Base-by-base conservation (phyloP, 208 protist species). In the Trypanosoma avium region DNA sequence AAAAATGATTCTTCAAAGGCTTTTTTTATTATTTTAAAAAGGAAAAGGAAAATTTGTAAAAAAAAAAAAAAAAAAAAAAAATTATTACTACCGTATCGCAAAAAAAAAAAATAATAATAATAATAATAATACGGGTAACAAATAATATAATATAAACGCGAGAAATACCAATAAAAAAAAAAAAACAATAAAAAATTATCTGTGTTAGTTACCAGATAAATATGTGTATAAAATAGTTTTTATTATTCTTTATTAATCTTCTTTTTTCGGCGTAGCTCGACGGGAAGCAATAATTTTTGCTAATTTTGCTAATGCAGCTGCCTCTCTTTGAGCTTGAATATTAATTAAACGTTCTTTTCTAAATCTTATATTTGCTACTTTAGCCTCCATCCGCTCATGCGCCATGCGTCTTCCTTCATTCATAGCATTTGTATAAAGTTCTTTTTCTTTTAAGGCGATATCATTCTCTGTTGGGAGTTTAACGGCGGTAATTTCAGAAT, bases 301-400 rank as follows among this genome's bases (percentile, higher is more conserved):
- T 7, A 95, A 66, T 70, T 90, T 92, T 36, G 77, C 77, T 24
- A 95, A 63, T 4, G 90, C 90, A 0, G 74, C 73, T 0, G 82
- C 58, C 47, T 95, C 90, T 10, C 84, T 71, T 17, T 84, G 58
- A 17, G 80, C 80, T 57, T 86, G 73, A 4, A 75, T 68, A 19
- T 47, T 46, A 21, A 93, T 71, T 9, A 81, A 45, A 40, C 75
- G 61, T 68, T 95, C 79, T 15, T 67, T 64, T 35, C 68, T 46
- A n/a, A 67, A 32, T 6, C 79, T 64, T 27, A 83, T 57, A 12
- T 59, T 43, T 3, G 27, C 48, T 9, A 78, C 46, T n/a, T 67
- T 72, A 29, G 72, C 70, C 29, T 79, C 67, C n/a, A 91, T 55
- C 47, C 73, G 70, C 46, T 83, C 61, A 9, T 65, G 74, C 43